Evolutionary conservation across 2,329 filamentous ascomycete genomes (phyloP), one percentile per base, ranked within the genome.

Genomic region (Penicillium sumatraense): DNA sequence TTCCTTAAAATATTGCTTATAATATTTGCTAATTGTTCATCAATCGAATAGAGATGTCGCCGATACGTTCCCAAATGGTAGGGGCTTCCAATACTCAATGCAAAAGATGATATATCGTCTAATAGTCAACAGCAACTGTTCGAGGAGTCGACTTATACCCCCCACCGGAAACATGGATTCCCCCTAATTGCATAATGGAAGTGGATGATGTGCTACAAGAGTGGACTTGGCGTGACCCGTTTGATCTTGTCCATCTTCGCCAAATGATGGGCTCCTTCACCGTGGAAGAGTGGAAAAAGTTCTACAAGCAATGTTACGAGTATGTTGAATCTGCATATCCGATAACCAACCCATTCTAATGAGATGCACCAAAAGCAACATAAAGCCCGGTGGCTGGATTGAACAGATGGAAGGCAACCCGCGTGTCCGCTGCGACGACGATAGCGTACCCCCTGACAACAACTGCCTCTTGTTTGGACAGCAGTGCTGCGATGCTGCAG

Each of bases 141-240:
- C 47, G 51, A 40, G 55, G 55, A 5, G 58, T 67, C 13, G 64
- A 67, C 41, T 60, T 67, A 14, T 66, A 61, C 16, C 57, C 57
- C 2, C 54, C 57, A 9, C 57, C 57, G 4, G 47, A 41, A 8
- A 52, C 35, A 9, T 68, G 62, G 62, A 38, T 62, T 14, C 61
- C 64, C n/a, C 63, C 66, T 23, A 68, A 68, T 48, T 65, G 58
- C 41, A 47, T 57, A 23, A 56, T 68, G 35, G 64, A 65, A 44
- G 56, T 68, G 18, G 59, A 65, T 23, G 62, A 68, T 47, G 49
- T 56, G 10, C 56, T 63, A 33, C 47, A 56, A 21, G 26, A 53
- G 10, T 66, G 64, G 64, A 62, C 57, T 1, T 61, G 55, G 51
- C 29, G 44, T 3, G 46, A 63, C 16, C 52, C 50, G 10, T 65